Evolutionary conservation across 2,329 filamentous ascomycete genomes (phyloP).

Genomic region (Teratosphaeria gauchensis): DNA sequence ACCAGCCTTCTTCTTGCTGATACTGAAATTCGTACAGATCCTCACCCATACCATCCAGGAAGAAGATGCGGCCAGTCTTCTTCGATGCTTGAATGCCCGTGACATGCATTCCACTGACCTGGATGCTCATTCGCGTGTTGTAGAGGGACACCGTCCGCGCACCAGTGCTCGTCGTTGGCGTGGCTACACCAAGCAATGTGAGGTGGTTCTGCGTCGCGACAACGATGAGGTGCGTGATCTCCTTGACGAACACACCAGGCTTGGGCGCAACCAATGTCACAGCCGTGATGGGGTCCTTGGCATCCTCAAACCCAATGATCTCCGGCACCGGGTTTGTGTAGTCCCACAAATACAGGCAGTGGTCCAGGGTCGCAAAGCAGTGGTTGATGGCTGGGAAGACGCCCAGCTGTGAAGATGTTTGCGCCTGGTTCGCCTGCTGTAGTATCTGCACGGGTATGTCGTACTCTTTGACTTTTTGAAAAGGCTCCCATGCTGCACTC

Average conservation of each 20-base stretch:
- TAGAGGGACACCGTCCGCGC: slow-evolving; percentile 69
- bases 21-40: slow-evolving; percentile 93
- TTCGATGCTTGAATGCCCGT: slow-evolving; percentile 67
- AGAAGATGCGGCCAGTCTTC: slow-evolving; percentile 84
- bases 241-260: slow-evolving; percentile 73
- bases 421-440: slow-evolving; percentile 78
- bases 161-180: slow-evolving; percentile 54
- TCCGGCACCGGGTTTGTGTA: slow-evolving; percentile 89
- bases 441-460: slow-evolving; percentile 87
- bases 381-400: slow-evolving; percentile 91
- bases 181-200: slow-evolving; percentile 72
- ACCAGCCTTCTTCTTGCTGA: slow-evolving; percentile 96
- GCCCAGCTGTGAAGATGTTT: slow-evolving; percentile 87
- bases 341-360: slow-evolving; percentile 94
- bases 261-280: slow-evolving; percentile 81
- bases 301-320: slow-evolving; percentile 84
- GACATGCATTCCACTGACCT: slow-evolving; percentile 61
- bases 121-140: slow-evolving; percentile 75
- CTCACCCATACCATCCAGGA: slow-evolving; percentile 67
- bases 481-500: slow-evolving; percentile 69
- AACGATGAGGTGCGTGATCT: slow-evolving; percentile 80
- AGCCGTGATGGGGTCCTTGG: slow-evolving; percentile 77
- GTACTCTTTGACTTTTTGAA: slow-evolving; percentile 77
- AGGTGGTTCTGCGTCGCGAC: slow-evolving; percentile 81
- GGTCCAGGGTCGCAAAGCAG: slow-evolving; percentile 93